Base-by-base conservation (phyloP, 2,329 filamentous ascomycete genomes). In the Nigrospora sphaerica region DNA sequence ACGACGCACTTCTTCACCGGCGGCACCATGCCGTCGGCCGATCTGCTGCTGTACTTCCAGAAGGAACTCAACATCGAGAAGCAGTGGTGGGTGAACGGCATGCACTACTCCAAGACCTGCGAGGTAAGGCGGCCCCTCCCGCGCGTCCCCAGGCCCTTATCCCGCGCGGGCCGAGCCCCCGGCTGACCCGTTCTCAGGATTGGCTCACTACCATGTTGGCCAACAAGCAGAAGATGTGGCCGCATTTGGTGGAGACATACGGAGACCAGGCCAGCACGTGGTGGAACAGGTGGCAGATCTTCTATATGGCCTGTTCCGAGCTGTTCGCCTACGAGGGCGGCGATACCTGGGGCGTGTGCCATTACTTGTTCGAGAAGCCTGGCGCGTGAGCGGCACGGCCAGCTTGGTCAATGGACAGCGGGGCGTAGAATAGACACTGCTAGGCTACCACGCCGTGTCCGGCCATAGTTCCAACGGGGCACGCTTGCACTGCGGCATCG, bases 261-360 rank as follows among this genome's bases (percentile, higher is more conserved):
- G 80, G 82, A 3, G 70, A 76, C 14, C 70, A 81, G 17, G 74
- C 78, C 1, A 58, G 65, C 40, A 80, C 73, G 45, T 87, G 81
- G 83, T 86, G 77, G 59, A 76, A 85, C 56, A 69, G 83, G 47
- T 88, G 84, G 83, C 79, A 86, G 65, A 77, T 86, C 32, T 88
- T 86, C 54, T 85, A 85, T 60, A 72, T 86, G 73, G 83, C 82
- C 28, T 86, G 83, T 63, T 80, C 81, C 39, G 82, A 86, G 65
- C 61, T 87, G 50, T 87, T 86, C 62, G 78, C 75, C 36, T 83
- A 77, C 60, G 72, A 79, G 34, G 78, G 76, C 13, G 82, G 81
- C 11, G 81, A 87, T 56, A 78, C 72, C 6, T 86, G 83, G 82
- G 83, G 82, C 4, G 79, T 86, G 2, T 73, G 73, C 39, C 81